Percentiles rank a stretch among this genome's conserved stretches.
Evolutionary conservation across 176 grass and related monocot species (phyloP).

Genomic region (Musa troglodytarum): DNA sequence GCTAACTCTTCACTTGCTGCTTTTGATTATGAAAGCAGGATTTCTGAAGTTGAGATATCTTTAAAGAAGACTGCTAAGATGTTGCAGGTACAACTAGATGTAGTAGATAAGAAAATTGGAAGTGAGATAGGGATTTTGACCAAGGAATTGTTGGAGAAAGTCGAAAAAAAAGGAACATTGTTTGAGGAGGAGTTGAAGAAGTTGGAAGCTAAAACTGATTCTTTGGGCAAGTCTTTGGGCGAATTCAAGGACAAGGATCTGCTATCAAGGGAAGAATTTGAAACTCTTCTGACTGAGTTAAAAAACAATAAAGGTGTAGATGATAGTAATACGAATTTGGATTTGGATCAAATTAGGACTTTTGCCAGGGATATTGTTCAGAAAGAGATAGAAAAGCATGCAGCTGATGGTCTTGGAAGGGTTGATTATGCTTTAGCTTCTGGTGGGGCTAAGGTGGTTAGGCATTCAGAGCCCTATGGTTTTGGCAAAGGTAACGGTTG

Average conservation of each 20-base stretch:
- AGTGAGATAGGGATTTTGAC: slow-evolving; percentile 33
- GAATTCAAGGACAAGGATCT: slow-evolving; percentile 46
- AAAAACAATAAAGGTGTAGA: slow-evolving; percentile 24
- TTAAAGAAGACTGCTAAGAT: slow-evolving; percentile 40
- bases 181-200: slow-evolving; percentile 37
- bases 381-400: slow-evolving; percentile 82
- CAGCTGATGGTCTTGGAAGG: slow-evolving; percentile 82
- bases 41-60: slow-evolving; percentile 58
- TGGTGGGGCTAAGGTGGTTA: slow-evolving; percentile 57
- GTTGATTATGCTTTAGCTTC: slow-evolving; percentile 71
- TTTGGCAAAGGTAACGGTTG: slow-evolving; percentile 20
- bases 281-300: slow-evolving; percentile 49
- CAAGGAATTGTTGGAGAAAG: slow-evolving; percentile 30
- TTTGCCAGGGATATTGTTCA: slow-evolving; percentile 67
- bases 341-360: slow-evolving; percentile 53
- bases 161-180: slow-evolving; percentile 46
- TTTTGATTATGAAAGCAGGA: slow-evolving; percentile 25
- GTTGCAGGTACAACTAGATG: slow-evolving; percentile 71
- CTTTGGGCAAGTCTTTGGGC: slow-evolving; percentile 37
- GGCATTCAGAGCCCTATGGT: slow-evolving; percentile 47
- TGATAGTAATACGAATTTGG: slow-evolving; percentile 9
- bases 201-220: slow-evolving; percentile 37
- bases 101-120: slow-evolving; percentile 72
- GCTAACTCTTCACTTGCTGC: background rate
- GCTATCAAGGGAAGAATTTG: slow-evolving; percentile 49